Conservation (phyloP, 768 basidiomycete genomes). For the Mycena venus region DNA sequence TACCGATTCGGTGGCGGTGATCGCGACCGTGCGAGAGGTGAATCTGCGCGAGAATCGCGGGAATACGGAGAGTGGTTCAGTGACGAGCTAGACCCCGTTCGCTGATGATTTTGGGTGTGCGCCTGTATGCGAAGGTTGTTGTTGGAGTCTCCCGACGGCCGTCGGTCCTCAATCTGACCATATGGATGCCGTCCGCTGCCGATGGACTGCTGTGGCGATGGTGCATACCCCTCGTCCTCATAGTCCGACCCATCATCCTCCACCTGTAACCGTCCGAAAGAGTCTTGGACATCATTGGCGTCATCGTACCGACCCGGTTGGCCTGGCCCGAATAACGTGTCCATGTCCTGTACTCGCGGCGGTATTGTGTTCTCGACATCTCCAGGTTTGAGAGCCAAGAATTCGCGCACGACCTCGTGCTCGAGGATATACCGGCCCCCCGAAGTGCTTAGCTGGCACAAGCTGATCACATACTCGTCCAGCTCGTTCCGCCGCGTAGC, state of each 20-base stretch:
- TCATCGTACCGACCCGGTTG: slow-evolving; percentile 52
- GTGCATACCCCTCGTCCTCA: slow-evolving; percentile 68
- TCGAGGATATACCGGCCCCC: slow-evolving; percentile 87
- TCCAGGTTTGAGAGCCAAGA: slow-evolving; percentile 88
- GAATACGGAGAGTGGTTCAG: slow-evolving; percentile 53
- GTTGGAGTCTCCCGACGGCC: slow-evolving; percentile 53
- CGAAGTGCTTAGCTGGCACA: slow-evolving; percentile 77
- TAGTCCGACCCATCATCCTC: slow-evolving; percentile 76
- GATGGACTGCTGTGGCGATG: slow-evolving; percentile 53
- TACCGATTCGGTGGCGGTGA: slow-evolving; percentile 47
- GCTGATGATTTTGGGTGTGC: slow-evolving; percentile 63
- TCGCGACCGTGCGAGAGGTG: slow-evolving; percentile 53
- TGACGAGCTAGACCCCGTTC: slow-evolving; percentile 64
- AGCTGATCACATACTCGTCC: slow-evolving; percentile 87
- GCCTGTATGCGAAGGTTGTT: slow-evolving; percentile 55
- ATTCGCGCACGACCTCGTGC: slow-evolving; percentile 83
- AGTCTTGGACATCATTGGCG: slow-evolving; percentile 60
- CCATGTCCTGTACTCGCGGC: slow-evolving; percentile 70
- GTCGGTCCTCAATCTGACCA: slow-evolving; percentile 46
- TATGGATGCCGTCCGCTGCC: slow-evolving; percentile 55
- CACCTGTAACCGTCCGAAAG: slow-evolving; percentile 64
- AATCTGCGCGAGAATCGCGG: slow-evolving; percentile 45
- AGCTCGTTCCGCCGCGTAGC: slow-evolving; percentile 85
- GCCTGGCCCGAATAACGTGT: slow-evolving; percentile 60
- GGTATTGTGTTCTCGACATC: slow-evolving; percentile 82